phyloP scores from a whole-genome alignment of 108 stramenopile genomes.

The Phaeodactylum tricornutum region DNA sequence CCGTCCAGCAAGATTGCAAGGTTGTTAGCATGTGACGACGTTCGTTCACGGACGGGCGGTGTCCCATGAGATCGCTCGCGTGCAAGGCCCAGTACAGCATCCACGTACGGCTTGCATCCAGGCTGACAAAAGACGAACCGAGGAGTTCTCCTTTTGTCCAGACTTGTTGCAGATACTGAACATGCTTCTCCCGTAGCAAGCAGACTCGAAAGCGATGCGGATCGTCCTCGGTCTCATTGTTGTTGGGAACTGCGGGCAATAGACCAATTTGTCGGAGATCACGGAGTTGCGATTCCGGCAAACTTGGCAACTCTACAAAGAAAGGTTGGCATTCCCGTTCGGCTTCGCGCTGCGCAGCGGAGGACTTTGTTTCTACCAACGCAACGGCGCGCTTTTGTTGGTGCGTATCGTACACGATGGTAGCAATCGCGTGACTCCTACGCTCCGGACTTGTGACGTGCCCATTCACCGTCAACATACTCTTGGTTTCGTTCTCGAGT shows the following conservation, averaged over 20 bases:
- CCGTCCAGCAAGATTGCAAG: conserved; percentile 15
- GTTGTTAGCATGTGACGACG: conserved; percentile 43
- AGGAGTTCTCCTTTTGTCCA: conserved; percentile 12
- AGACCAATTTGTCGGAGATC: conserved; percentile 57
- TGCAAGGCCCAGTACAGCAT: conserved; percentile 95
- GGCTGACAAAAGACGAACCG: conserved; percentile 45
- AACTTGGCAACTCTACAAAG: conserved; percentile 46
- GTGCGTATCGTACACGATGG: background rate
- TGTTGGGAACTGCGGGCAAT: conserved; percentile 13
- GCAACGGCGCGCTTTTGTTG: background rate
- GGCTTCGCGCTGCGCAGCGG: conserved; percentile 42
- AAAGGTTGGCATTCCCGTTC: conserved; percentile 70
- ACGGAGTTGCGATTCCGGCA: conserved; percentile 31
- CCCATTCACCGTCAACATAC: too few species aligned
- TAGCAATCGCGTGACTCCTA: too few species aligned
- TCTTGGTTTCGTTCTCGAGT: too few species aligned
- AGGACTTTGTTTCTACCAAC: conserved; percentile 17
- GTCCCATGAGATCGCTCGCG: conserved; percentile 70
- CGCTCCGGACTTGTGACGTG: too few species aligned
- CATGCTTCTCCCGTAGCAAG: conserved; percentile 32
- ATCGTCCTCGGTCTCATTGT: background rate
- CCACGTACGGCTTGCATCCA: conserved; percentile 96
- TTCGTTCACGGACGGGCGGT: conserved; percentile 9
- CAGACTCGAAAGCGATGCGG: conserved; percentile 8
- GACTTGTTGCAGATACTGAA: conserved; percentile 23